These are phyloP conservation scores for Polytrichum commune DNA, from an alignment of 225 moss, liverwort and hornwort species.

Conservation along the genomic window DNA sequence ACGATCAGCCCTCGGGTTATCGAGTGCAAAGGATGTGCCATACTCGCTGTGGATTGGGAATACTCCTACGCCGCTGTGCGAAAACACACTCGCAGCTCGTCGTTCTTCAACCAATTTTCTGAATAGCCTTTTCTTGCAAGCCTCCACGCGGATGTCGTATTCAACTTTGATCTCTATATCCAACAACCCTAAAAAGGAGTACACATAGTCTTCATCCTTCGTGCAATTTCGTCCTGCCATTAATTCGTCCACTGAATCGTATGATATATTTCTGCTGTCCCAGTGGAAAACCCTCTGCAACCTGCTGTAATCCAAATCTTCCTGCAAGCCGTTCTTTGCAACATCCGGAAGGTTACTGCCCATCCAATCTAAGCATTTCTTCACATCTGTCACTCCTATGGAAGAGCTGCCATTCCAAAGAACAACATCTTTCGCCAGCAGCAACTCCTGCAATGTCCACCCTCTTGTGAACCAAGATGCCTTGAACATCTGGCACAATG, in stretches of 20 bases:
- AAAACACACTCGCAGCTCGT: slow-evolving; percentile 13
- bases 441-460: slow-evolving; percentile 13
- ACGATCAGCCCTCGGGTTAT: slow-evolving; percentile 11
- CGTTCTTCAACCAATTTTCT: slow-evolving; percentile 12
- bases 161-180: slow-evolving; percentile 2
- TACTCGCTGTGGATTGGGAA: slow-evolving; percentile 8
- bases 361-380: slow-evolving; percentile 11
- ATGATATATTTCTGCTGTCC: slow-evolving; percentile 3
- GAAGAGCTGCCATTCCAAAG: slow-evolving; percentile 9
- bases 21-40: background rate
- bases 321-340: background rate
- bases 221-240: slow-evolving; percentile 4
- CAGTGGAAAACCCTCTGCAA: background rate
- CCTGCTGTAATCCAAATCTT: background rate
- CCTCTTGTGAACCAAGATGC: slow-evolving; percentile 10
- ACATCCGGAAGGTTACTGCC: slow-evolving; percentile 8
- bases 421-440: slow-evolving; percentile 4
- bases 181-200: slow-evolving; percentile 4
- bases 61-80: slow-evolving; percentile 4
- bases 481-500: slow-evolving; percentile 14
- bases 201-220: slow-evolving; percentile 7
- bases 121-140: slow-evolving; percentile 7
- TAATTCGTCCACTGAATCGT: background rate
- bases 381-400: slow-evolving; percentile 3
- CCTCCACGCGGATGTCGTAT: slow-evolving; percentile 3